Conservation (phyloP, 1,284 basidiomycete genomes). For the Cryptococcus floricola region DNA sequence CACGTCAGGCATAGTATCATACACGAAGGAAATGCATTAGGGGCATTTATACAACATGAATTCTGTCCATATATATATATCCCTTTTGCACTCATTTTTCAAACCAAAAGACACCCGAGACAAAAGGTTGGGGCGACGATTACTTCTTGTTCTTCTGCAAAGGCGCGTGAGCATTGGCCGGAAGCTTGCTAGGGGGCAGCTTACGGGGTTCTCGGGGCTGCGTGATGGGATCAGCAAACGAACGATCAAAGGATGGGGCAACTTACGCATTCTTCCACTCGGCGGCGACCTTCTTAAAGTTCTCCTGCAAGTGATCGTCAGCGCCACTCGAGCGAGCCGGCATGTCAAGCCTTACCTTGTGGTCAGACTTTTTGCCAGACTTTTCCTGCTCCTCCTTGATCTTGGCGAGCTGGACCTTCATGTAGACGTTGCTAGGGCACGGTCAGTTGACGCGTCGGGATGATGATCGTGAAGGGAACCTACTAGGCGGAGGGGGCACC, state of each 20-base stretch:
- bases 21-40: background rate
- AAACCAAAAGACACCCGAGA: background rate
- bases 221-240: slow-evolving; percentile 3
- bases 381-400: slow-evolving; percentile 47
- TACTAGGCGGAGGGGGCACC: slow-evolving; percentile 43
- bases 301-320: slow-evolving; percentile 26
- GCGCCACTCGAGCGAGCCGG: background rate
- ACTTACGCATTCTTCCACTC: slow-evolving; percentile 45
- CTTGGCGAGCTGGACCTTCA: slow-evolving; percentile 49
- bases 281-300: slow-evolving; percentile 45
- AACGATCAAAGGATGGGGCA: background rate
- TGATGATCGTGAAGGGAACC: slow-evolving; percentile 13
- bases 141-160: slow-evolving; percentile 36
- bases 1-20: background rate
- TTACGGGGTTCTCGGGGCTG: slow-evolving; percentile 47
- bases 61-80: background rate
- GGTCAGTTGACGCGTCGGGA: slow-evolving; percentile 1
- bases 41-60: background rate
- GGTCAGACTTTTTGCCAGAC: slow-evolving; percentile 40
- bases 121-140: background rate
- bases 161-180: background rate
- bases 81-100: background rate
- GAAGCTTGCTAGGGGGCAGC: slow-evolving; percentile 5
- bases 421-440: slow-evolving; percentile 42
- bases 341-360: slow-evolving; percentile 30